These are phyloP conservation scores for Ceratobasidium sp. DNA, from an alignment of 1,284 basidiomycete species.

Conservation along the genomic window DNA sequence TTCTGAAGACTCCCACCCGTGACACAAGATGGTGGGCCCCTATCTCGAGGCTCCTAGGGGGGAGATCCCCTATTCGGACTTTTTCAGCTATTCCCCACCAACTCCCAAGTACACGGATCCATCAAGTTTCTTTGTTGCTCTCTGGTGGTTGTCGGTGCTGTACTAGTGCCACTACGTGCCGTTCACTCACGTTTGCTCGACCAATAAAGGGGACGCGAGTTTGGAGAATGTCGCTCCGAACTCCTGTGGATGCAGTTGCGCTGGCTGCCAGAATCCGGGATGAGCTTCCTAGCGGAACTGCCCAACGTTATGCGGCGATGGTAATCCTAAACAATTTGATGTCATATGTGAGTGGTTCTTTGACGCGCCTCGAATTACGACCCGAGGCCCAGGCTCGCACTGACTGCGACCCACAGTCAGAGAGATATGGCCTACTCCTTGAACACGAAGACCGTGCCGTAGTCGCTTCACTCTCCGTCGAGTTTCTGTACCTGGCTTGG, in stretches of 20 bases:
- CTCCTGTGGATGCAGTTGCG: conserved; percentile 8
- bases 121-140: neutral
- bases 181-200: neutral
- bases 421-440: conserved; percentile 13
- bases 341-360: conserved; percentile 16
- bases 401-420: neutral
- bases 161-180: neutral
- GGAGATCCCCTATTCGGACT: neutral
- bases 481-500: conserved; percentile 42
- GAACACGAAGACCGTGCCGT: neutral
- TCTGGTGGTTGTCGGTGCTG: neutral
- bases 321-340: conserved; percentile 20
- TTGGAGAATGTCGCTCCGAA: neutral
- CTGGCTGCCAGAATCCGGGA: conserved; percentile 16
- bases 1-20: neutral
- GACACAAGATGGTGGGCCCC: conserved; percentile 3
- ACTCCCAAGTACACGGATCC: neutral
- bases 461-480: conserved; percentile 27
- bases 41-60: neutral
- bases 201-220: neutral
- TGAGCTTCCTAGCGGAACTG: conserved; percentile 26
- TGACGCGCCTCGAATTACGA: neutral
- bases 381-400: neutral
- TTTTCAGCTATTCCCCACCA: neutral
- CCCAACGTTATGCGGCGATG: conserved; percentile 29